Evolutionary conservation across 2,329 filamentous ascomycete species (phyloP).

Genomic region (Ciborinia camelliae): DNA sequence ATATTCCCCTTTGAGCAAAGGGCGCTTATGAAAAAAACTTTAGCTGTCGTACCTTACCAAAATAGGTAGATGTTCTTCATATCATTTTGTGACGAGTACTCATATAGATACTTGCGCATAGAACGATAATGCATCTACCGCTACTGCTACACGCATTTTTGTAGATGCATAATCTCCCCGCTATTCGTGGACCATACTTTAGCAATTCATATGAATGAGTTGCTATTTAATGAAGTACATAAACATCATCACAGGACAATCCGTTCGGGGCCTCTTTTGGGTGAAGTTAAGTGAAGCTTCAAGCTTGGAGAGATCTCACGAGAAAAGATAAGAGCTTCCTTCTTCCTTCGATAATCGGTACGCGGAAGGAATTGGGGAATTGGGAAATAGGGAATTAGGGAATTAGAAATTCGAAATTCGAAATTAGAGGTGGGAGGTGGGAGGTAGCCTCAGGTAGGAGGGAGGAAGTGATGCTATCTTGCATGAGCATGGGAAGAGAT

Average conservation of each 20-base stretch:
- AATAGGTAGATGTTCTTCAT: conserved; percentile 7
- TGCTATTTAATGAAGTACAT: not conserved
- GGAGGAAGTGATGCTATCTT: conserved; percentile 14
- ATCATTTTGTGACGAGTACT: not conserved
- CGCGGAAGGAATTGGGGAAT: conserved; percentile 4
- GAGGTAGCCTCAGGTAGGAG: no score
- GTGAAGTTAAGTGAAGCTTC: not conserved
- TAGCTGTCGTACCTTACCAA: conserved; percentile 11
- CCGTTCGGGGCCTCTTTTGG: not conserved
- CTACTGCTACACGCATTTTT: conserved; percentile 1
- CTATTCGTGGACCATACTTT: not conserved
- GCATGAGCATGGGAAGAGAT: conserved; percentile 14
- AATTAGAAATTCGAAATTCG: not conserved
- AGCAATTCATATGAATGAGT: not conserved
- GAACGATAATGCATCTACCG: conserved; percentile 15
- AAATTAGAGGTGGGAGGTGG: conserved; percentile 1
- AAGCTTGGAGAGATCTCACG: not conserved
- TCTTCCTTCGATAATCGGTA: conserved; percentile 3
- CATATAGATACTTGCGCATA: conserved; percentile 1
- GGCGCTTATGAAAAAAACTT: conserved; percentile 9
- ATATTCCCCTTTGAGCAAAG: conserved; percentile 16
- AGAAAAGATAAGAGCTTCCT: not conserved
- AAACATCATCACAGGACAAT: not conserved
- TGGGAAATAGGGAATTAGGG: not conserved
- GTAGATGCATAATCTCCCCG: conserved; percentile 14